Conservation (phyloP, 2,329 filamentous ascomycete species). For the Penicillium sp. region DNA sequence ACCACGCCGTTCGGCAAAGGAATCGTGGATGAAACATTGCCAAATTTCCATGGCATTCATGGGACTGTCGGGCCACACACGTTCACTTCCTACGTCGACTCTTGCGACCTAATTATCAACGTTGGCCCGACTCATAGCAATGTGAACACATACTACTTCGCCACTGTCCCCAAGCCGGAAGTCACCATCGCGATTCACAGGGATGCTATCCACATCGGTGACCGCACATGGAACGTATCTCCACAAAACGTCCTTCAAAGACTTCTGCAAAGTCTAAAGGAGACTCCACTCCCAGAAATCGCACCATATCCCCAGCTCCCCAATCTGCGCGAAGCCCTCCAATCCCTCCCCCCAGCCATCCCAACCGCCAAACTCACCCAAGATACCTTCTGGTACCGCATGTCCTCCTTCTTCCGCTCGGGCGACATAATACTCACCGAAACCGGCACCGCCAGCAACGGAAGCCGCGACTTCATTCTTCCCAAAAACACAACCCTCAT, state of each 20-base stretch:
- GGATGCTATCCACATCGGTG: background rate
- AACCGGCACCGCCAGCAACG: constrained; percentile 12
- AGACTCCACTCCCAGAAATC: background rate
- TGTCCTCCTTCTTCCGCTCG: constrained; percentile 1
- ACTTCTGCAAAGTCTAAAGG: background rate
- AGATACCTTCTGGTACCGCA: constrained; percentile 5
- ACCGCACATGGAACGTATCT: background rate
- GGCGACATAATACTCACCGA: constrained; percentile 12
- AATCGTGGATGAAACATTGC: constrained; percentile 48
- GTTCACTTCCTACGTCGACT: constrained; percentile 18
- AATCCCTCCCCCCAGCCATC: background rate
- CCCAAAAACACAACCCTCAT: constrained; percentile 7
- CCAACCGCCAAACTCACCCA: background rate
- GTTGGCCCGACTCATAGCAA: constrained; percentile 9
- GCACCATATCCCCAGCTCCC: background rate
- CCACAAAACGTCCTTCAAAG: background rate
- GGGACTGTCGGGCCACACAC: background rate
- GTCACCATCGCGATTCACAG: background rate
- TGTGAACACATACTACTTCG: constrained; percentile 3
- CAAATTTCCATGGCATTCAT: constrained; percentile 53
- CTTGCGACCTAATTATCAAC: constrained; percentile 14
- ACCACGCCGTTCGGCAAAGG: constrained; percentile 53
- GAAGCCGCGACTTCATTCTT: constrained; percentile 2
- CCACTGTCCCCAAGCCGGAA: background rate
- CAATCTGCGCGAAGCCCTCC: background rate